A percentile compares a stretch with the other conserved stretches of the same genome.
Conservation (phyloP, 2,329 filamentous ascomycete species). For the Aspergillus sp. region DNA sequence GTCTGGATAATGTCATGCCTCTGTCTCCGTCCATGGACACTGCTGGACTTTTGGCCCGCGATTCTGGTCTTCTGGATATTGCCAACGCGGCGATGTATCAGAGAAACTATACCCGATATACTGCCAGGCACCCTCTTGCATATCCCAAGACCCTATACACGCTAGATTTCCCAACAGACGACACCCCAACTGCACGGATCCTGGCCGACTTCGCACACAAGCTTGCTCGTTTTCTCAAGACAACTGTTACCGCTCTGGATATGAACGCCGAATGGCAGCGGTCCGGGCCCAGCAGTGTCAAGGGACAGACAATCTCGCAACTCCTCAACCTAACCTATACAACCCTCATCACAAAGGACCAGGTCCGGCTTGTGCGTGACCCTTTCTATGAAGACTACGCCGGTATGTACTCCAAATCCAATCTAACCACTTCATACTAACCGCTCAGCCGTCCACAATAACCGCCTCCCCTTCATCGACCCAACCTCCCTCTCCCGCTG, state of each 20-base stretch:
- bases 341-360: slow-evolving; percentile 36
- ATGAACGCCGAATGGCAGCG: slow-evolving; percentile 16
- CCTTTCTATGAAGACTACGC: slow-evolving; percentile 54
- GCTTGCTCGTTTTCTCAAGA: slow-evolving; percentile 42
- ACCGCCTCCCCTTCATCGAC: slow-evolving; percentile 50
- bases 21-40: slow-evolving; percentile 47
- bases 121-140: slow-evolving; percentile 29
- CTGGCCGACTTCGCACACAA: slow-evolving; percentile 46
- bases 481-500: slow-evolving; percentile 51
- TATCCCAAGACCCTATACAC: slow-evolving; percentile 37
- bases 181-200: slow-evolving; percentile 35
- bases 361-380: slow-evolving; percentile 46
- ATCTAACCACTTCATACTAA: too few relatives aligned
- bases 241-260: slow-evolving; percentile 11
- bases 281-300: slow-evolving; percentile 30
- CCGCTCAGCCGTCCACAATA: slow-evolving; percentile 35
- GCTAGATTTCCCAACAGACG: slow-evolving; percentile 43
- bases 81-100: slow-evolving; percentile 42
- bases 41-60: slow-evolving; percentile 40
- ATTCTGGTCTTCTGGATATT: slow-evolving; percentile 24
- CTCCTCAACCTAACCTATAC: slow-evolving; percentile 23
- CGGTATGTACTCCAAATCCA: slow-evolving; percentile 3
- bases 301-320: slow-evolving; percentile 29
- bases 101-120: slow-evolving; percentile 26
- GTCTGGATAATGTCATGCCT: slow-evolving; percentile 51